Base-by-base conservation (phyloP, 1,284 basidiomycete species). In the Rhodotorula sp. region DNA sequence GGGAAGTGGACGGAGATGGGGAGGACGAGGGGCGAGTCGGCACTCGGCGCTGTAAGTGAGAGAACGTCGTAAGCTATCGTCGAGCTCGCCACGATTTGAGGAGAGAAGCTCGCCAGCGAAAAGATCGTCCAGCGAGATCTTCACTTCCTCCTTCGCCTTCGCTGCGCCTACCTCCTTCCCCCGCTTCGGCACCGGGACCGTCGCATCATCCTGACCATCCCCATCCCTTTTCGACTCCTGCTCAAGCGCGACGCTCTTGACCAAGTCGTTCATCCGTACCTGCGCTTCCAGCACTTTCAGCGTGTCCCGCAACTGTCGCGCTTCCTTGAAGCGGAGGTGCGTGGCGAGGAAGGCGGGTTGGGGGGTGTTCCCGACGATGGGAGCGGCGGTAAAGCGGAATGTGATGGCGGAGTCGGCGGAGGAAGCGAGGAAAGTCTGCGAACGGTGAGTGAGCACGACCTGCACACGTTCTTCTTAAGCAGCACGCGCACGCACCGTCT, bases 41-140 rank as follows among this genome's bases (percentile, higher is more conserved):
- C 13, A 5, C 44, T 4, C n/a, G 51, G 20, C 22, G 34, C 34
- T 60, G 59, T 7, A 8, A 24, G 28, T 37, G 40, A 22, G 52
- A 10, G 52, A 28, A 40, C 13, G 44, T 9, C 16, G 13, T 28
- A 48, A 18, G 13, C 15, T 15, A 28, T 22, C 40, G 10, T 11
- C 40, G 34, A 10, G 13, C 15, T 15, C 51, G 10, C 5, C 9
- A 47, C 28, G n/a, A n/a, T 30, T 3, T 8, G 20, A 48, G 54
- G 1, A 30, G 26, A 16, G 18, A 44, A 65, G 34, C 64, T 46
- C 11, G 55, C 58, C 30, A 3, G 64, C 22, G n/a, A 65, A 55
- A 10, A 65, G 34, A 11, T 65, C 64, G 2, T 60, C 58, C 26
- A 65, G 53, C 22, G 52, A 40, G 52, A 61, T 50, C 34, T 10